Base-by-base conservation (phyloP, 257 asterid genomes). In the Craterostigma plantagineum region DNA sequence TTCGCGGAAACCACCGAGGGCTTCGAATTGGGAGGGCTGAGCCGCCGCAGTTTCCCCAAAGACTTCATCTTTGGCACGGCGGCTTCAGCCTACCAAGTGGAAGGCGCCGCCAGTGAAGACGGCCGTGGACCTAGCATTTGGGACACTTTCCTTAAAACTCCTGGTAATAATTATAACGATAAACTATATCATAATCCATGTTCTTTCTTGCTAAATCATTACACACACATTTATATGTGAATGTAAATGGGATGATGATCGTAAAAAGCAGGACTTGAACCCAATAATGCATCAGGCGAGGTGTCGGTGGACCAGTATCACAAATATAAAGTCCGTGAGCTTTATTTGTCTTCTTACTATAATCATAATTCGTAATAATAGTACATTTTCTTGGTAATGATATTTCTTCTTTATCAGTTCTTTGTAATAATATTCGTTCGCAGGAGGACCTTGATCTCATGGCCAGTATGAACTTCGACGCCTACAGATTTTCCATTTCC, bases 111-210 rank as follows among this genome's bases (percentile, higher is more conserved):
- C 36, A 38, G 9, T 12, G 60, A 72, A 53, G 92, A 77, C 34
- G 98, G 98, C 51, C 75, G 95, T 0, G 98, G 98, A 0, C 98
- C 98, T 5, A 77, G 92, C 69, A 83, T 83, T 34, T 90, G 95
- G 98, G 98, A 90, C 50, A 67, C 67, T 48, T 90, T 83, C 79
- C 66, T 90, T 56, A 72, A 70, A 65, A 34, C 18, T 10, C 92
- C 98, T 0, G 95, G 98, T 78, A 56, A 7, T 0, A 7, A 3
- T 11, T n/a, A n/a, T n/a, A n/a, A n/a, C n/a, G n/a, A 30, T 18
- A 36, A 3, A 9, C 18, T 36, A 15, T 35, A 14, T 10, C 13
- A 8, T 6, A 13, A 33, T n/a, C n/a, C n/a, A n/a, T n/a, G n/a
- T n/a, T n/a, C n/a, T 47, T 35, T 38, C 8, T 35, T 11, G 16